Base-by-base conservation (phyloP, 495 filamentous ascomycete species). In the Hyphodiscus hymeniophilus region DNA sequence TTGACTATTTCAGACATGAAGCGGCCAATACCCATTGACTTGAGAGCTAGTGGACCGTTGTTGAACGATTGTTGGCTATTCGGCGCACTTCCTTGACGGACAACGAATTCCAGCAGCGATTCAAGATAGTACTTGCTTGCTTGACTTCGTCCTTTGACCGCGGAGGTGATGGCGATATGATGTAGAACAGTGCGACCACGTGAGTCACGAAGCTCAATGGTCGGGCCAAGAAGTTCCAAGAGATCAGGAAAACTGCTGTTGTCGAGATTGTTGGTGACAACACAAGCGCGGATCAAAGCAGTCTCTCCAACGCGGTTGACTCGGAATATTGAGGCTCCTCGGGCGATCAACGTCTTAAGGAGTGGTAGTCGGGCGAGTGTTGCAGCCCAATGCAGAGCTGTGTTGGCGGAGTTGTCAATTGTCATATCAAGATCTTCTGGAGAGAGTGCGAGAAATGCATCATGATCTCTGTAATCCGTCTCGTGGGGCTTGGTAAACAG, bases 1-100 rank as follows among this genome's bases (percentile, higher is more conserved):
- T 98, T 97, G 50, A 98, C 91, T 56, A 98, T 86, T 57, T 96
- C 89, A 18, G 84, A 84, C 74, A 98, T 94, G 66, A 98, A 97
- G 31, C 86, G 80, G 4, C 81, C 87, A 17, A 98, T 72, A 26
- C 80, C 81, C 60, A 96, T 92, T 48, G 83, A 79, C 32, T 81
- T 79, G 3, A 59, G 59, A 4, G 52, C 52, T 23, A 63, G 36
- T 38, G 70, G 57, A 7, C 58, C 57, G 35, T 63, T 59, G 23
- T 50, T 56, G 48, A 62, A 60, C 6, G 56, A 58, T 31, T 68
- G 68, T 54, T 85, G 81, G 51, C 71, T 83, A 48, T 70, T 76
- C 20, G 77, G 68, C 7, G 72, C 72, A 47, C 82, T 85, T 10
- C 87, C 84, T 59, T 89, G 81, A 30, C 89, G 80, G 4, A 96